Conservation (phyloP, 2,329 filamentous ascomycete species). For the Monilinia polystroma region DNA sequence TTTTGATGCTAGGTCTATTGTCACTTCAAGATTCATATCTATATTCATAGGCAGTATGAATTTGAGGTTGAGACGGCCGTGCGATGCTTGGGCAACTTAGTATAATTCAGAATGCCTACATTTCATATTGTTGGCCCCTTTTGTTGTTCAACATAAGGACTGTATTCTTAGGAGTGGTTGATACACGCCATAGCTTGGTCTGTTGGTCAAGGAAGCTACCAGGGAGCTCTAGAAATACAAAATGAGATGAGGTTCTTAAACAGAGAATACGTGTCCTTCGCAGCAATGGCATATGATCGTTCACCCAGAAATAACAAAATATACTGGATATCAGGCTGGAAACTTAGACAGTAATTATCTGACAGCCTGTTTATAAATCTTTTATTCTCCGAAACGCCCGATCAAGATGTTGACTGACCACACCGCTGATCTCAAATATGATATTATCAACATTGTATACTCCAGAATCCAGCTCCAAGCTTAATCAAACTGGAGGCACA, state of each 20-base stretch:
- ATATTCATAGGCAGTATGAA: not conserved
- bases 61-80: not conserved
- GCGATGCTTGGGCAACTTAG: not conserved
- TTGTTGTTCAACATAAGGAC: not conserved
- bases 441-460: slow-evolving; percentile 16
- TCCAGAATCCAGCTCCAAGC: slow-evolving; percentile 16
- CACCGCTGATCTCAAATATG: slow-evolving; percentile 22
- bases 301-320: slow-evolving; percentile 4
- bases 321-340: not conserved
- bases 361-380: slow-evolving; percentile 19
- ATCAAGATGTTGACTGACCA: slow-evolving; percentile 17
- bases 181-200: not conserved
- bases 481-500: slow-evolving; percentile 34
- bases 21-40: not conserved
- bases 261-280: not conserved
- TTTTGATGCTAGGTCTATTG: too few relatives aligned
- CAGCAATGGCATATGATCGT: not conserved
- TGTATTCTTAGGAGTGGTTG: not conserved
- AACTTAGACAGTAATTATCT: not conserved
- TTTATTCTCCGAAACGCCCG: slow-evolving; percentile 27
- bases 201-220: not conserved
- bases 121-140: not conserved
- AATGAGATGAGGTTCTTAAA: not conserved
- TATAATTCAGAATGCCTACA: not conserved
- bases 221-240: not conserved